Percentiles rank a stretch among this genome's conserved stretches.
These are phyloP conservation scores for Botrytis galanthina DNA, from an alignment of 2,329 filamentous ascomycete species.

Conservation along the genomic window DNA sequence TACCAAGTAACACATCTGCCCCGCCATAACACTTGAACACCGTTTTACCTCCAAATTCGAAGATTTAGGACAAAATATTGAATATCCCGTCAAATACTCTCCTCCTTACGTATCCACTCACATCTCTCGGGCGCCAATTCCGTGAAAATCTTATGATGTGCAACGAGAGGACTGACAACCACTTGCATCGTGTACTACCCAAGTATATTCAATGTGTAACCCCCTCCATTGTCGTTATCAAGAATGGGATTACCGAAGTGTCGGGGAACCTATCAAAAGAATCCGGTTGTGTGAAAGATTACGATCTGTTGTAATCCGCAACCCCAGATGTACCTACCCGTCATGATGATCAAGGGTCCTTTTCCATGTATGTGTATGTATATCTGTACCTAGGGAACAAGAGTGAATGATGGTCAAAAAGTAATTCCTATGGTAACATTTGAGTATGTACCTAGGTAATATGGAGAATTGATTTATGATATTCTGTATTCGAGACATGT, in stretches of 20 bases:
- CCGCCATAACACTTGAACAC: not conserved
- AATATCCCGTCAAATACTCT: not conserved
- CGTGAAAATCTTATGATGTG: not conserved
- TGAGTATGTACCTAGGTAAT: not conserved
- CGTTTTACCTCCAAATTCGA: not conserved
- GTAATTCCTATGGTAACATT: not conserved
- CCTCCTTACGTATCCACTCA: not conserved
- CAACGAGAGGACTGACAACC: not conserved
- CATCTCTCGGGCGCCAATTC: not conserved
- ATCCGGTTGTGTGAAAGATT: constrained; percentile 1
- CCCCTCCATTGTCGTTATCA: not conserved
- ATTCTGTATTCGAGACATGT: not conserved
- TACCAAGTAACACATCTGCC: not conserved
- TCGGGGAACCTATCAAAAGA: constrained; percentile 12
- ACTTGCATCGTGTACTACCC: not conserved
- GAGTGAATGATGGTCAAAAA: not conserved
- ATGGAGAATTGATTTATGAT: not conserved
- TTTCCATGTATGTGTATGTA: not conserved
- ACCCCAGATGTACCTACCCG: constrained; percentile 16
- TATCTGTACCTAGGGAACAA: not conserved
- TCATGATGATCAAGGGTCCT: constrained; percentile 15
- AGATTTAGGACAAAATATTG: not conserved
- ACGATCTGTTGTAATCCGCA: constrained; percentile 8
- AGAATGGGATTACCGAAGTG: constrained; percentile 9
- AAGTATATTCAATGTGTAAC: not conserved